These are phyloP conservation scores for Neofusicoccum parvum DNA, from an alignment of 2,329 filamentous ascomycete genomes.

Conservation along the genomic window DNA sequence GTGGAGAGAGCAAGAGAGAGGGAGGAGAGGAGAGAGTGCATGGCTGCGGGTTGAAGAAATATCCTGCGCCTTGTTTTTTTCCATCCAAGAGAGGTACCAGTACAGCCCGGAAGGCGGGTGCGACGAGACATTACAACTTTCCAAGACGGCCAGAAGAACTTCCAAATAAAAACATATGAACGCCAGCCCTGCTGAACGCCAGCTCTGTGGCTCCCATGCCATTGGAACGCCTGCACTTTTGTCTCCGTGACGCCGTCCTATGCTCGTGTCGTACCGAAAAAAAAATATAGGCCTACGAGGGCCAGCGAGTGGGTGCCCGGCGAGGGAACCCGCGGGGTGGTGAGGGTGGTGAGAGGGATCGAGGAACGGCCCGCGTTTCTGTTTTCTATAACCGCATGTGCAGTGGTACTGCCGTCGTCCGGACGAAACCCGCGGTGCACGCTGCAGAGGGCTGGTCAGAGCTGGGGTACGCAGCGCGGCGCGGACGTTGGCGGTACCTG, in stretches of 20 bases:
- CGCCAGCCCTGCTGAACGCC: conserved; percentile 42
- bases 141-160: conserved; percentile 28
- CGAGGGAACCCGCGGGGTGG: background rate
- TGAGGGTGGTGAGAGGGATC: conserved; percentile 25
- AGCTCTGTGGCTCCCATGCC: conserved; percentile 39
- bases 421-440: conserved; percentile 33
- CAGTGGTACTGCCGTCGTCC: background rate
- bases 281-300: conserved; percentile 21
- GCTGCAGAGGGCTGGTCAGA: conserved; percentile 20
- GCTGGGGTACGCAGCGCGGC: background rate
- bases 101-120: conserved; percentile 17
- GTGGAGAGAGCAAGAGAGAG: background rate
- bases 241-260: conserved; percentile 44
- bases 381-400: conserved; percentile 25
- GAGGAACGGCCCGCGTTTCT: conserved; percentile 31
- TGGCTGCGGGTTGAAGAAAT: background rate
- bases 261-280: conserved; percentile 37
- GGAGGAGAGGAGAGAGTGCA: conserved; percentile 4
- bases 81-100: conserved; percentile 20
- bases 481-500: conserved; percentile 32
- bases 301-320: conserved; percentile 8
- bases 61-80: conserved; percentile 15
- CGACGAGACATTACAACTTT: conserved; percentile 20
- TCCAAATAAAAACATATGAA: conserved; percentile 36
- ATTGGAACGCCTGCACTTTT: conserved; percentile 43